These are phyloP conservation scores for Pluteus cervinus DNA, from an alignment of 768 basidiomycete genomes.

Conservation along the genomic window DNA sequence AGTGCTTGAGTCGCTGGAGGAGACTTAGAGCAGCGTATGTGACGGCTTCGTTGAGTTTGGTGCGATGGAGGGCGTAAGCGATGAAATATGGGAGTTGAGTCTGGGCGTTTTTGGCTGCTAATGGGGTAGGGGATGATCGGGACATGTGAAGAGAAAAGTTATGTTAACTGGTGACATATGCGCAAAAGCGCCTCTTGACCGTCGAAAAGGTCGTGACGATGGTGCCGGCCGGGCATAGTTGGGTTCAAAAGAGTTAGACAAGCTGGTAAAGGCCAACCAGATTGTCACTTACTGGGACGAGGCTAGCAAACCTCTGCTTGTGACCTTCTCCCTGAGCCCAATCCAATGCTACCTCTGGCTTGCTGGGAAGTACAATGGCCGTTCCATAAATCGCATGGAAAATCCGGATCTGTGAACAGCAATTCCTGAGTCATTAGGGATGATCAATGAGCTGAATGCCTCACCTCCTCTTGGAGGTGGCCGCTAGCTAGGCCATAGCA, in stretches of 20 bases:
- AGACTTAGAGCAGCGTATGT: slow-evolving; percentile 64
- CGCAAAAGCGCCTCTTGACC: slow-evolving; percentile 73
- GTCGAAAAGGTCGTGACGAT: slow-evolving; percentile 70
- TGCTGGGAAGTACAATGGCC: too few relatives aligned
- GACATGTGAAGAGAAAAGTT: slow-evolving; percentile 80
- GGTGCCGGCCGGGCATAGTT: slow-evolving; percentile 62
- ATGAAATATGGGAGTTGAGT: slow-evolving; percentile 73
- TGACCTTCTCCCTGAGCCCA: too few relatives aligned
- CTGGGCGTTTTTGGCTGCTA: slow-evolving; percentile 42
- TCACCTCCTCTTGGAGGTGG: too few relatives aligned
- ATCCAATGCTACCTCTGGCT: too few relatives aligned
- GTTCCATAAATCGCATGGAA: too few relatives aligned
- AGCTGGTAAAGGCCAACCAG: slow-evolving; percentile 4
- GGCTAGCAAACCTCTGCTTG: too few relatives aligned
- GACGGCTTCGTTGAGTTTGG: slow-evolving; percentile 64
- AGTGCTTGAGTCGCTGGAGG: slow-evolving; percentile 57
- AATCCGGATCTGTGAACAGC: too few relatives aligned
- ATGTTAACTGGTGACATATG: slow-evolving; percentile 70
- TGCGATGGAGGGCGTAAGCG: slow-evolving; percentile 83
- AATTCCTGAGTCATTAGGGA: too few relatives aligned
- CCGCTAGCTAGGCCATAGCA: too few relatives aligned
- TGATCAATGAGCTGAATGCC: too few relatives aligned
- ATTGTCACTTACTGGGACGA: slow-evolving; percentile 8
- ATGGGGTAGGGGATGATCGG: slow-evolving; percentile 60
- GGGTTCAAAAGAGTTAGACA: slow-evolving; percentile 40